These are phyloP conservation scores for Lecanicillium sp. DNA, from an alignment of 2,329 filamentous ascomycete genomes.

Conservation along the genomic window DNA sequence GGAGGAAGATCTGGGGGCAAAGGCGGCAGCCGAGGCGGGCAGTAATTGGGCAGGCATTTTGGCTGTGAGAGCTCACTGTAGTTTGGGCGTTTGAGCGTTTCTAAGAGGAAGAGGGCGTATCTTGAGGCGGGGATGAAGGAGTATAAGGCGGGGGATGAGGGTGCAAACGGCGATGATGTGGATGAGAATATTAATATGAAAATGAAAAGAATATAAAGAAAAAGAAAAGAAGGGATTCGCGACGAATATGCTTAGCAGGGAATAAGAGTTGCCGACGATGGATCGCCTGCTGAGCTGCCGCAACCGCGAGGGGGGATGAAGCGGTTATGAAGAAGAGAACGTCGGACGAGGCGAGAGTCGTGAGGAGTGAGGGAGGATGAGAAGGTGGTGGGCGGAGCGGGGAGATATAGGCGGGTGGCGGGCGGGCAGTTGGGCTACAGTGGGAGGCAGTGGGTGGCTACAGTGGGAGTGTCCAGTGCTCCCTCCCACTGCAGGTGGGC, in stretches of 20 bases:
- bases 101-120: slow-evolving; percentile 13
- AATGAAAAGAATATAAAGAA: slow-evolving; percentile 35
- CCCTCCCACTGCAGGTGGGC: no score
- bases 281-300: slow-evolving; percentile 56
- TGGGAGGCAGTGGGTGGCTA: no score
- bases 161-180: slow-evolving; percentile 3
- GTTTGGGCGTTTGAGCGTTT: slow-evolving; percentile 13
- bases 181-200: slow-evolving; percentile 18
- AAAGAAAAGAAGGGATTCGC: slow-evolving; percentile 41
- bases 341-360: slow-evolving; percentile 50
- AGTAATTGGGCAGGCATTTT: slow-evolving; percentile 89
- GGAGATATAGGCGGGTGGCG: slow-evolving; percentile 44
- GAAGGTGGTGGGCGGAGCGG: slow-evolving; percentile 36
- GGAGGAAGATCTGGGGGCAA: slow-evolving; percentile 81
- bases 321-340: slow-evolving; percentile 44
- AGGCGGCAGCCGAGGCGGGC: slow-evolving; percentile 91
- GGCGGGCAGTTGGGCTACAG: not conserved
- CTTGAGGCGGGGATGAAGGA: slow-evolving; percentile 18
- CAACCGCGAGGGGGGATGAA: slow-evolving; percentile 28
- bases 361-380: slow-evolving; percentile 39
- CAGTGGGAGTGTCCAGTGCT: no score
- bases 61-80: slow-evolving; percentile 20
- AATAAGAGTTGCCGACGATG: slow-evolving; percentile 20
- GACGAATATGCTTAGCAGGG: slow-evolving; percentile 44
- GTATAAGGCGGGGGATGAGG: slow-evolving; percentile 17